These are phyloP conservation scores for Gracilaria caudata DNA, from an alignment of 23 red algal species.

Conservation along the genomic window DNA sequence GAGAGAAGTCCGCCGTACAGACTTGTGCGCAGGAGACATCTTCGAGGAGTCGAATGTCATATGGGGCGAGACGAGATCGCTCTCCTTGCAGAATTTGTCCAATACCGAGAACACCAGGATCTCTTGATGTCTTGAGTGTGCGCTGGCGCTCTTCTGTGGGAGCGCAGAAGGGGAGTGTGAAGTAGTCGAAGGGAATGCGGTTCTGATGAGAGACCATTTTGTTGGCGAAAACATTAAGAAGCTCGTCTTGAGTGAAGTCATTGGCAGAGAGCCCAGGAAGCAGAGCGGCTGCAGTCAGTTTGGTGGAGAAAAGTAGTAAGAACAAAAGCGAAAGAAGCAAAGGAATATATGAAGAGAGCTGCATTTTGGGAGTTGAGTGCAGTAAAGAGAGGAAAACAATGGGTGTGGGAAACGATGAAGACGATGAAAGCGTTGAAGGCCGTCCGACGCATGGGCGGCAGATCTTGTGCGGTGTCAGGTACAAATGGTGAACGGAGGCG, in stretches of 20 bases:
- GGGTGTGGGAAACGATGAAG: not conserved
- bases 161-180: conserved; percentile 89
- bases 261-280: conserved; percentile 87
- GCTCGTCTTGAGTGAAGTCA: conserved; percentile 77
- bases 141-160: conserved; percentile 23
- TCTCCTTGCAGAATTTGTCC: conserved; percentile 92
- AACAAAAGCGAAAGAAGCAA: not conserved
- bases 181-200: conserved; percentile 91
- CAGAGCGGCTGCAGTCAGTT: conserved; percentile 45
- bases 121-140: conserved; percentile 34
- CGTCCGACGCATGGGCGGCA: not conserved
- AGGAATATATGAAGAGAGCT: not conserved
- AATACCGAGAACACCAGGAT: conserved; percentile 50
- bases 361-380: conserved; percentile 10
- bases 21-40: conserved; percentile 65
- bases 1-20: conserved; percentile 58
- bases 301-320: not conserved
- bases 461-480: conserved; percentile 35
- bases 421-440: not conserved
- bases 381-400: not conserved
- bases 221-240: conserved; percentile 81
- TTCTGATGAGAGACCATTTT: conserved; percentile 72
- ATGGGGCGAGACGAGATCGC: conserved; percentile 71
- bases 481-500: conserved; percentile 8
- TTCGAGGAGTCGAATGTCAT: conserved; percentile 65